Evolutionary conservation across 768 basidiomycete species (phyloP), one percentile per base, ranked within the genome.

Genomic region (Termitomyces sp.): DNA sequence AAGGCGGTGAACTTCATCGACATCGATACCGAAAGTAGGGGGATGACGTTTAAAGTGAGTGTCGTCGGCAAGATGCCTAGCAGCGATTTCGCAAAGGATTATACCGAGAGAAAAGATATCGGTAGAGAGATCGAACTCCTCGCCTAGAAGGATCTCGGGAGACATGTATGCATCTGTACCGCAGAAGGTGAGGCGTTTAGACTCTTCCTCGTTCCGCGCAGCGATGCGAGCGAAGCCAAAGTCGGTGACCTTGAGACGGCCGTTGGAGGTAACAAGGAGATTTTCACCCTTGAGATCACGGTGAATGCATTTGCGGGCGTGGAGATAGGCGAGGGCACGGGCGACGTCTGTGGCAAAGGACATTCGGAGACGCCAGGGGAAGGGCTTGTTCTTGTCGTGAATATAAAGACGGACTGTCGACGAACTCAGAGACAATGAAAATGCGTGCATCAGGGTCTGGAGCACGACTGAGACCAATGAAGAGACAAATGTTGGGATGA

Each of bases 201-300:
- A 81, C 73, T 98, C 96, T 61, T 95, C 94, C 56, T 86, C 91
- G 64, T 91, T 96, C 42, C 89, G 82, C 0, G 94, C 94, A 0
- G 93, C 93, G 64, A 98, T 97, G 37, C 96, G 82, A 4, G 94
- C 94, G 64, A 98, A 96, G 1, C 96, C 96, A 71, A 99, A 99
- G 67, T 99, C 96, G n/a, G 95, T 97, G 63, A 98, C 87, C 75
- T 98, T 99, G 66, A 98, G 79, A 44, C 96, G 85, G 21, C 93
- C 91, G 65, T 99, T 99, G 38, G 87, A 74, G 0, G 95, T 98
- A 21, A 98, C 86, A n/a, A 98, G 83, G 28, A 98, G 79, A 63
- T 99, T 99, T 75, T 98, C 96, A 38, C 94, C 95, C 71, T 99
- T 99, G 61, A 99, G 79, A 72, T 99, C 96, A 31, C 87, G 85